phyloP scores from a whole-genome alignment of 306 rosid species.

The Pyrus pyrifolia region DNA sequence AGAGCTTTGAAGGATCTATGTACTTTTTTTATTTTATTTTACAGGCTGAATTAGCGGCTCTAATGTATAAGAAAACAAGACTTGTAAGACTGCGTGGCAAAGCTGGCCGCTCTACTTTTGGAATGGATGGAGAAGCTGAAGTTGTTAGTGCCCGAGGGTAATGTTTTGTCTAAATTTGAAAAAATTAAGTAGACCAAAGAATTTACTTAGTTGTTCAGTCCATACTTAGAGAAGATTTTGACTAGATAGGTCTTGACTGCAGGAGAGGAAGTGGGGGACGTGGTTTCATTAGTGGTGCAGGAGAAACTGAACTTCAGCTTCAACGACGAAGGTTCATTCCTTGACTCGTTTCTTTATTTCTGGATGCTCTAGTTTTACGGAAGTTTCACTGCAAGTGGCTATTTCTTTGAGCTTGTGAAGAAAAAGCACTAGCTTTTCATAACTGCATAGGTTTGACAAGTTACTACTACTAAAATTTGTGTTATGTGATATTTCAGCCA shows the following conservation, averaged over 20 bases:
- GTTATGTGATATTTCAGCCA: background rate
- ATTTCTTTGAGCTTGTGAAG: background rate
- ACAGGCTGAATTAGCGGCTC: constrained; percentile 93
- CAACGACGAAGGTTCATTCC: constrained; percentile 75
- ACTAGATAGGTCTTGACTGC: constrained; percentile 21
- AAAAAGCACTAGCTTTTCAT: background rate
- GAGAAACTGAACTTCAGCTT: constrained; percentile 97
- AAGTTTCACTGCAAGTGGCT: background rate
- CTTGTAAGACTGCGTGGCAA: constrained; percentile 69
- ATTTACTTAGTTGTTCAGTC: background rate
- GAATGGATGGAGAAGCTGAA: constrained; percentile 72
- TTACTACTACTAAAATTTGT: background rate
- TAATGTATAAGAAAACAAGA: constrained; percentile 74
- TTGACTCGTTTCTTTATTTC: constrained; percentile 9
- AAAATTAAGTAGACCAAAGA: background rate
- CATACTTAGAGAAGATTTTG: background rate
- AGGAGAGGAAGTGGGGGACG: constrained; percentile 97
- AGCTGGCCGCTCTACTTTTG: constrained; percentile 71
- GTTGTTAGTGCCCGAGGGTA: constrained; percentile 95
- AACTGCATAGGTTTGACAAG: background rate
- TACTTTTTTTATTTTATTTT: background rate
- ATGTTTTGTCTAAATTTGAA: background rate
- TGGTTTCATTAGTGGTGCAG: constrained; percentile 96
- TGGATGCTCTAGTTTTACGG: constrained; percentile 2
- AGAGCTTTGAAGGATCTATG: constrained; percentile 1